phyloP scores from a whole-genome alignment of 1,139 yeast species.

The Yamadazyma taylorii region DNA sequence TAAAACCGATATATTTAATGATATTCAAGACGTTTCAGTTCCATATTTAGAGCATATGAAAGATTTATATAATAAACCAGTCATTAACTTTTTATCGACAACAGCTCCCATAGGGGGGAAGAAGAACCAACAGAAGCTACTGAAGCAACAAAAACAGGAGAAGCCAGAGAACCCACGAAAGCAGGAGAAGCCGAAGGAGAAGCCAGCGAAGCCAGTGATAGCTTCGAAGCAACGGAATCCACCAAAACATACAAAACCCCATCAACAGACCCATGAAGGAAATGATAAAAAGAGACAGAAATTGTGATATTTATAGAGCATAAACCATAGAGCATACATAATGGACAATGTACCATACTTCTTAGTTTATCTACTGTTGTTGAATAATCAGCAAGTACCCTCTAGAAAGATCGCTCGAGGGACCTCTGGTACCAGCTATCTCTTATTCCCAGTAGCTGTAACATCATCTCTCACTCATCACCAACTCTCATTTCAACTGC shows the following conservation, averaged over 20 bases:
- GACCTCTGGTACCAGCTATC: too few species aligned
- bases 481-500: not conserved
- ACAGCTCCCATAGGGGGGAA: slow-evolving; percentile 37
- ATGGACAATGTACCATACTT: too few species aligned
- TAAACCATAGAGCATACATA: too few species aligned
- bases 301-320: too few species aligned
- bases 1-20: slow-evolving; percentile 19
- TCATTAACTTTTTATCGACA: slow-evolving; percentile 39
- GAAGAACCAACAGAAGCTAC: slow-evolving; percentile 3
- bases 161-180: slow-evolving; percentile 1
- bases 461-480: not conserved
- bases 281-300: not conserved
- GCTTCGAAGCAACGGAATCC: too few species aligned
- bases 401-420: too few species aligned
- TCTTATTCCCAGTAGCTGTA: too few species aligned
- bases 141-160: not conserved
- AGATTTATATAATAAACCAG: slow-evolving; percentile 26
- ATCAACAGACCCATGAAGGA: slow-evolving; percentile 1
- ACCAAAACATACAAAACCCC: too few species aligned
- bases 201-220: too few species aligned
- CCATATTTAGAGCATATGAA: slow-evolving; percentile 45
- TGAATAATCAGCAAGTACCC: too few species aligned
- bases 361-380: too few species aligned
- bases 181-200: slow-evolving; percentile 2
- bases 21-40: slow-evolving; percentile 37